Percentiles rank a stretch among this genome's conserved stretches.
Conservation (phyloP, 2,329 filamentous ascomycete genomes). For the Amauroascus verrucosus region DNA sequence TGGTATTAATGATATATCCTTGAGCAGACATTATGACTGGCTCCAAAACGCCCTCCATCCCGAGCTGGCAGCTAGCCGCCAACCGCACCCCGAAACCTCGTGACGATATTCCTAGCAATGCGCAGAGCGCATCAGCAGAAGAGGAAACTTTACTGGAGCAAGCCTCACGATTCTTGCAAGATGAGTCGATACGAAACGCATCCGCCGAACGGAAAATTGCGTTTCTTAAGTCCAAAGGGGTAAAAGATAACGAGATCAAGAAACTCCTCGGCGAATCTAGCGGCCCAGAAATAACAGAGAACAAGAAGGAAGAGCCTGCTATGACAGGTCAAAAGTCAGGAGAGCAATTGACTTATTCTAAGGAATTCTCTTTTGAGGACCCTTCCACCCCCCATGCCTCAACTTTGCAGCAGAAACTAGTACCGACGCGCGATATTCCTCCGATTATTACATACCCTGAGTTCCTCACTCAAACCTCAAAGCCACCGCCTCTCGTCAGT, state of each 20-base stretch:
- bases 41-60: conserved; percentile 29
- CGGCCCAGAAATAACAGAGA: conserved; percentile 24
- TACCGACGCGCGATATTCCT: conserved; percentile 30
- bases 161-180: conserved; percentile 64
- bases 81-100: conserved; percentile 31
- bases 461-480: conserved; percentile 49
- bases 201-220: conserved; percentile 60
- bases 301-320: conserved; percentile 7
- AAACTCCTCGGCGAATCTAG: conserved; percentile 45
- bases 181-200: conserved; percentile 60
- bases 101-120: conserved; percentile 12
- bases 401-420: conserved; percentile 9
- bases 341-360: background rate
- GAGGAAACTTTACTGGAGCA: conserved; percentile 46
- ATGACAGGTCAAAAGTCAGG: background rate
- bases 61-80: conserved; percentile 30
- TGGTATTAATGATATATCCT: background rate
- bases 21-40: conserved; percentile 24
- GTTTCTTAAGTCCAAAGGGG: conserved; percentile 69
- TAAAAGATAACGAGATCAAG: conserved; percentile 57
- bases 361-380: background rate
- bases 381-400: background rate
- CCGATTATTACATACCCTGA: conserved; percentile 59
- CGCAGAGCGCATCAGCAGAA: conserved; percentile 11
- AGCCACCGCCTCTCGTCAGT: conserved; percentile 52